These are phyloP conservation scores for Pseudozyma sp. DNA, from an alignment of 1,284 basidiomycete species.

Conservation along the genomic window DNA sequence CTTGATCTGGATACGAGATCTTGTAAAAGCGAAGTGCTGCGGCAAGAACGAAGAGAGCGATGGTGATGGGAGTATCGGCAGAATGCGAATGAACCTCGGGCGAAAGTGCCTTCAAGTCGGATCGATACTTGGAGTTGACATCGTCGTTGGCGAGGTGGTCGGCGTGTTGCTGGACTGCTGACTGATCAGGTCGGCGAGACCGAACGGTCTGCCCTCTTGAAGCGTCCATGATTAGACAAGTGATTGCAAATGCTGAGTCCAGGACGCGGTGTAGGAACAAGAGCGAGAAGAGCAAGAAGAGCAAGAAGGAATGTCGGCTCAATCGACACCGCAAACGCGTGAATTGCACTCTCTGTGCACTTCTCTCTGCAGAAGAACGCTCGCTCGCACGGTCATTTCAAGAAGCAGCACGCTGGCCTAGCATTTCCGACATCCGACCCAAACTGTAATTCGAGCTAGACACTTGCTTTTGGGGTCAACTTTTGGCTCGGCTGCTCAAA, in stretches of 20 bases:
- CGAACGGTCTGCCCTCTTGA: slow-evolving; percentile 35
- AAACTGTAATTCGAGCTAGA: no score
- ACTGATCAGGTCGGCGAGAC: slow-evolving; percentile 24
- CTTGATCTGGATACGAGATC: slow-evolving; percentile 59
- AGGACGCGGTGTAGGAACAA: neutral
- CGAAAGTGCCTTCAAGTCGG: slow-evolving; percentile 3
- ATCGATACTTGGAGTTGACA: slow-evolving; percentile 17
- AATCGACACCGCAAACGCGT: no score
- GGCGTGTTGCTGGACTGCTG: neutral
- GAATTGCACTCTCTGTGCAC: no score
- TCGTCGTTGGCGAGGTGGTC: slow-evolving; percentile 6
- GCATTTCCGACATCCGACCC: no score
- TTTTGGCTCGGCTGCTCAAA: no score
- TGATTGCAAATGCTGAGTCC: neutral
- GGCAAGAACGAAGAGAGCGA: slow-evolving; percentile 49
- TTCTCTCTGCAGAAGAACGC: no score
- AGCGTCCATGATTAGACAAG: slow-evolving; percentile 20
- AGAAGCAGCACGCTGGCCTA: no score
- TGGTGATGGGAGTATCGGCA: slow-evolving; percentile 29
- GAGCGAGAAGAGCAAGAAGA: neutral
- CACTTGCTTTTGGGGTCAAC: no score
- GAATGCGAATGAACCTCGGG: slow-evolving; percentile 30
- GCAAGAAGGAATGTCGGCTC: neutral
- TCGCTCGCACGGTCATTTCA: no score
- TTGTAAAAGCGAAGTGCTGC: slow-evolving; percentile 52